Percentiles rank a stretch among this genome's conserved stretches.
phyloP scores from a whole-genome alignment of 2,329 filamentous ascomycete species.

The Scopulariopsis brevicaulis region DNA sequence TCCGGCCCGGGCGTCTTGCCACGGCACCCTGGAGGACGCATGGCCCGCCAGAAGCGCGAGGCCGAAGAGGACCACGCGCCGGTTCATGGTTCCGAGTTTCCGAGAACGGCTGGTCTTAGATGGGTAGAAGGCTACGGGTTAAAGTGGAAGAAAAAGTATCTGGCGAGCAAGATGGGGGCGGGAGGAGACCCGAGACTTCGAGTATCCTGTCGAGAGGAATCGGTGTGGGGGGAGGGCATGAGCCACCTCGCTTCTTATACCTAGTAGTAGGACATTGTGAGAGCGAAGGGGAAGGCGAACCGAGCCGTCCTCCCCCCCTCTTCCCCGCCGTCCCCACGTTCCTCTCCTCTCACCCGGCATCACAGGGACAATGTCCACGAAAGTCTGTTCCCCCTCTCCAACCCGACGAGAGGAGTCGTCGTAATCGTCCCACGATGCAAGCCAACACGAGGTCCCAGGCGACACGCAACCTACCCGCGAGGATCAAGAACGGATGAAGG shows the following conservation, averaged over 20 bases:
- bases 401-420: neutral
- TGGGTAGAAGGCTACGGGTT: neutral
- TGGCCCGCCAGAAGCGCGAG: neutral
- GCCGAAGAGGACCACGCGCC: neutral
- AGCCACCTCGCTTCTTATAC: neutral
- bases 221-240: neutral
- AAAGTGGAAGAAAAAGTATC: neutral
- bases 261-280: neutral
- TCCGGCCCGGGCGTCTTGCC: neutral
- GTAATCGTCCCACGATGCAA: neutral
- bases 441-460: neutral
- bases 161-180: neutral
- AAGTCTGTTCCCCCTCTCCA: neutral
- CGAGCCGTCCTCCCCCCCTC: neutral
- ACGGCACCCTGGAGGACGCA: neutral
- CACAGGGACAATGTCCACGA: neutral
- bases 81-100: neutral
- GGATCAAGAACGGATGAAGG: neutral
- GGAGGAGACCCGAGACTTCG: neutral
- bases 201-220: neutral
- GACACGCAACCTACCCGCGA: neutral
- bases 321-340: neutral
- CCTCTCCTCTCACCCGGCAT: neutral
- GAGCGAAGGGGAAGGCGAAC: neutral
- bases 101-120: neutral